Conservation (phyloP, 495 filamentous ascomycete genomes). For the Talaromyces stipitatus region DNA sequence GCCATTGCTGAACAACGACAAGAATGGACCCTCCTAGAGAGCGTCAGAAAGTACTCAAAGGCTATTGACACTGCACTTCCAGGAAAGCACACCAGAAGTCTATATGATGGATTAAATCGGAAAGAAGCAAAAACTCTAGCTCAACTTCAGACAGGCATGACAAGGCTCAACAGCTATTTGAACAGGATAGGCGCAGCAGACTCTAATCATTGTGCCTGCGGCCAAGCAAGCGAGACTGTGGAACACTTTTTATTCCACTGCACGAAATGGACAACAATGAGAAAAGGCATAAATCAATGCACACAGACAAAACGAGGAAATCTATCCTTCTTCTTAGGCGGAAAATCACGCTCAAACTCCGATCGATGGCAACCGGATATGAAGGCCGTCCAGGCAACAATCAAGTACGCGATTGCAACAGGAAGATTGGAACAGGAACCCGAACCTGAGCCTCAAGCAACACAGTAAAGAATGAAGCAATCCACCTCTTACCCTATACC, state of each 20-base stretch:
- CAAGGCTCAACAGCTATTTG: no score
- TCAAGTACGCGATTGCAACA: background rate
- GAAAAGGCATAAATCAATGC: constrained; percentile 3
- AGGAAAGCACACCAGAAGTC: no score
- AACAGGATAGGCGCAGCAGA: no score
- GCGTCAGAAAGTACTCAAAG: background rate
- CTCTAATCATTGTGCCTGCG: no score
- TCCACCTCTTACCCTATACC: no score
- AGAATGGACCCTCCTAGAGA: background rate
- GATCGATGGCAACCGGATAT: constrained; percentile 2
- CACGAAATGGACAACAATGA: constrained; percentile 1
- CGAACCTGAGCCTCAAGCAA: background rate
- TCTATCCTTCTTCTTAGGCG: constrained; percentile 2
- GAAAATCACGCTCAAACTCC: constrained; percentile 1
- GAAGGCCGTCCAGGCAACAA: no score
- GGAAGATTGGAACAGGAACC: constrained; percentile 2
- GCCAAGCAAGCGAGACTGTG: no score
- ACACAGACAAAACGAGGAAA: constrained; percentile 1
- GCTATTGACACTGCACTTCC: no score
- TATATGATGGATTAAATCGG: no score
- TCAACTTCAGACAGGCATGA: no score
- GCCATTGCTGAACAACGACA: background rate
- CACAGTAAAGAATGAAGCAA: background rate
- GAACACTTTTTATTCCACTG: constrained; percentile 5
- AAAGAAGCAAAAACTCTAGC: no score